These are phyloP conservation scores for Sarocladium kiliense DNA, from an alignment of 2,329 filamentous ascomycete genomes.

Conservation along the genomic window DNA sequence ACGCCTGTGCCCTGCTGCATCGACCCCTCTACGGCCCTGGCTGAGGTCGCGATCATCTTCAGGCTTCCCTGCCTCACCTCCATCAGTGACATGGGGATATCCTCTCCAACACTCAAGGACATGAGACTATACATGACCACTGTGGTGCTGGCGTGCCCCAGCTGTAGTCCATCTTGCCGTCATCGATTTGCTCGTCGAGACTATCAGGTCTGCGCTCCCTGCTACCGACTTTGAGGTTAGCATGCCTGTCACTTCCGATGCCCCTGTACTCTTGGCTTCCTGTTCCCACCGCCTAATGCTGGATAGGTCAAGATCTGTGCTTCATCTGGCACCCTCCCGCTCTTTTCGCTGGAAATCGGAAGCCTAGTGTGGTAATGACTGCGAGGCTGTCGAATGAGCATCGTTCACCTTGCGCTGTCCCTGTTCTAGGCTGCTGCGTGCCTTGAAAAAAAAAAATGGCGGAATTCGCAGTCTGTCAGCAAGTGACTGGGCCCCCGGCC, in stretches of 20 bases:
- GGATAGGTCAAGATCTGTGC: neutral
- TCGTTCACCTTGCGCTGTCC: neutral
- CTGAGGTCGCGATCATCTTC: too few relatives aligned
- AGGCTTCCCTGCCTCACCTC: too few relatives aligned
- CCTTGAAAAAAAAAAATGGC: neutral
- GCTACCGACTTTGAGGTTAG: too few relatives aligned
- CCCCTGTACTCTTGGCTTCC: neutral
- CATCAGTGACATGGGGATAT: too few relatives aligned
- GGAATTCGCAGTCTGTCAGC: neutral
- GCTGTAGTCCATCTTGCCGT: neutral
- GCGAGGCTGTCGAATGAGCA: constrained; percentile 3
- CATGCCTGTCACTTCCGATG: constrained; percentile 1
- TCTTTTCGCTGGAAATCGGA: neutral
- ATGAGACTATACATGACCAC: too few relatives aligned
- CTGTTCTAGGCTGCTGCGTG: neutral
- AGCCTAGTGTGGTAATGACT: constrained; percentile 3
- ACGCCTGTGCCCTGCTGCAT: too few relatives aligned
- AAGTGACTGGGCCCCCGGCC: neutral
- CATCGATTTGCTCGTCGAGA: neutral
- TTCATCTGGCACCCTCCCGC: neutral
- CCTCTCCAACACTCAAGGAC: too few relatives aligned
- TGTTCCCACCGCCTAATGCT: neutral
- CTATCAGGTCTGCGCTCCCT: neutral
- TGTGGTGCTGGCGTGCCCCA: too few relatives aligned
- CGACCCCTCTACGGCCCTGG: too few relatives aligned